Conservation (phyloP, 2,329 filamentous ascomycete species). For the Bimuria novae-zelandiae region DNA sequence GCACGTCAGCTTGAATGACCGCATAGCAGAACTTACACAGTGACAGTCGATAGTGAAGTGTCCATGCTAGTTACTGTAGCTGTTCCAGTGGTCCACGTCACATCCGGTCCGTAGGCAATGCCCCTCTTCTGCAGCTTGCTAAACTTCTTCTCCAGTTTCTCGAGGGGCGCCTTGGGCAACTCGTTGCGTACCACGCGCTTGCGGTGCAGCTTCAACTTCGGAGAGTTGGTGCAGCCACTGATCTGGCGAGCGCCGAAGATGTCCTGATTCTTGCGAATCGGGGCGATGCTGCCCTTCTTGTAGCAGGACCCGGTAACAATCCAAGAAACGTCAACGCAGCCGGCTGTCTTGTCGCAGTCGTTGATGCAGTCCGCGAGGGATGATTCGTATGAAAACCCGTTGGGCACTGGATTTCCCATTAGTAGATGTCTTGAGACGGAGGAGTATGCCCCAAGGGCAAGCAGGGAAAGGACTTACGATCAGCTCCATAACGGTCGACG, state of each 20-base stretch:
- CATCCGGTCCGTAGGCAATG: neutral
- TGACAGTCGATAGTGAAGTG: neutral
- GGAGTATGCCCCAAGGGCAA: no score
- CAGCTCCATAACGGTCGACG: neutral
- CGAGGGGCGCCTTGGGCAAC: neutral
- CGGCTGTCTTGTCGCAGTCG: neutral
- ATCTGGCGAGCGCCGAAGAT: neutral
- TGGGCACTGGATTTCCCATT: no score
- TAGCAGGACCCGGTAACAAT: neutral
- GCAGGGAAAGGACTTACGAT: no score
- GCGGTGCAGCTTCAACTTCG: neutral
- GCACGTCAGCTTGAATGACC: neutral
- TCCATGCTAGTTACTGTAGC: neutral
- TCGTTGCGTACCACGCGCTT: neutral
- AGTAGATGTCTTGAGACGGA: no score
- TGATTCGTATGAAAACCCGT: neutral
- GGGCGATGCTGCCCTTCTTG: neutral
- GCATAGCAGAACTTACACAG: neutral
- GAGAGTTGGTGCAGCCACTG: neutral
- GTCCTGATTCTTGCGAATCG: neutral
- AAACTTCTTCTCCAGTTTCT: neutral
- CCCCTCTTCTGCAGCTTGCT: neutral
- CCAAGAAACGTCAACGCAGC: neutral
- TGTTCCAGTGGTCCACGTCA: neutral
- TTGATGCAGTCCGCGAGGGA: neutral